Base-by-base conservation (phyloP, 257 asterid species). In the Penstemon barbatus region DNA sequence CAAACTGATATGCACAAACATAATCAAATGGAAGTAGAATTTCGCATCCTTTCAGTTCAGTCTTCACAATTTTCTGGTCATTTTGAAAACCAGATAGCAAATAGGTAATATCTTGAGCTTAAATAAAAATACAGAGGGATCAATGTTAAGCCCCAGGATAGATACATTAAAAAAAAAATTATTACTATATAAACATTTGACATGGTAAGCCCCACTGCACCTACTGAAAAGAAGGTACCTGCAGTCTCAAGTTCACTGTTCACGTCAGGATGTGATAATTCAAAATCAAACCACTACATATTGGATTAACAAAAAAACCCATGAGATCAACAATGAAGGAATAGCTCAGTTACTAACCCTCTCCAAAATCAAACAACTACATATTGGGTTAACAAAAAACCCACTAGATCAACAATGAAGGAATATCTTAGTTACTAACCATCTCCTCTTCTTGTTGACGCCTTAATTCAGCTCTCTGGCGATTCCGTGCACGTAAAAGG, bases 401-500 rank as follows among this genome's bases (percentile, higher is more conserved):
- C 49, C 68, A 71, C 64, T 48, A 7, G 60, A 65, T 65, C 52
- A 59, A 63, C 18, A 54, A 71, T 37, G 53, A 40, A 33, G 33
- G 12, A 37, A 69, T 71, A 13, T 76, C 63, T 3, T 4, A 50
- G 54, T 62, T 43, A 72, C 90, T 83, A 65, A 93, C 99, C 97
- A 91, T 78, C 79, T 94, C 96, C 79, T 94, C 99, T 53, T 91
- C 95, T 76, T 89, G 89, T 58, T 76, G 89, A 71, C 90, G 97
- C 74, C 56, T 88, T 72, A 84, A 68, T 70, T 79, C 97, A 74
- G 89, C 66, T 76, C 84, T 84, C 56, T 89, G 96, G 68, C 79
- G 89, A 83, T 86, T 69, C 50, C 97, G 97, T 38, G 50, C 50
- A 5, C 99, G 96, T 72, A 93, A 82, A 67, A 87, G 71, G 38